Percentiles rank a stretch among this genome's conserved stretches.
These are phyloP conservation scores for Rhodotorula toruloides DNA, from an alignment of 768 basidiomycete species.

Conservation along the genomic window DNA sequence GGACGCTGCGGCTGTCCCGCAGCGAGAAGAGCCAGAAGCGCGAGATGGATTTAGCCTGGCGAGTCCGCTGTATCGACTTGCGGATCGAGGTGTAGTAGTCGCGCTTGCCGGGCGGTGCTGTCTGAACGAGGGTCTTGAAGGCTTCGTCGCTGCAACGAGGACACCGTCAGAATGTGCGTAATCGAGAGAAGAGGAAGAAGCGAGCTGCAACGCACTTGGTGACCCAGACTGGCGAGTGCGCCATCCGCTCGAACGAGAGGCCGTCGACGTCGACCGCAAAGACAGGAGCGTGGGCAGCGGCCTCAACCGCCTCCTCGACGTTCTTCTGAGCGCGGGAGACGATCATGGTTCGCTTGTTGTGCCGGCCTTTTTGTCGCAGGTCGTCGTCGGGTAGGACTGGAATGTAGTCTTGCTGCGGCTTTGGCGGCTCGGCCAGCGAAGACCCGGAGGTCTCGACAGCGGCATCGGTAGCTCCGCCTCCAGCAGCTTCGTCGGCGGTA, in stretches of 20 bases:
- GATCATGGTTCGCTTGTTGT: constrained; percentile 31
- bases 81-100: constrained; percentile 33
- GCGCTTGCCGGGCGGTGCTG: constrained; percentile 30
- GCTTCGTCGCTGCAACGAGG: constrained; percentile 34
- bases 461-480: constrained; percentile 4
- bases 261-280: constrained; percentile 39
- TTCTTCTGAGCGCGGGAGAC: constrained; percentile 31
- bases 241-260: constrained; percentile 21
- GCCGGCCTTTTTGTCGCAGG: constrained; percentile 29
- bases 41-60: neutral
- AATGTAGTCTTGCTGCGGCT: constrained; percentile 17
- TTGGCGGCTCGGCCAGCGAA: constrained; percentile 13
- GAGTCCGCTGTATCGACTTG: constrained; percentile 17
- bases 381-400: constrained; percentile 32
- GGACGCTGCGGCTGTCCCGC: constrained; percentile 18
- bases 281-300: constrained; percentile 28
- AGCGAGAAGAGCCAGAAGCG: constrained; percentile 37
- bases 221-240: constrained; percentile 30
- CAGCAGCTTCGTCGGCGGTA: constrained; percentile 21
- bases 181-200: neutral
- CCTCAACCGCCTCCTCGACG: constrained; percentile 23
- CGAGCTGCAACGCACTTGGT: constrained; percentile 9
- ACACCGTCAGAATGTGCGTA: too few relatives aligned
- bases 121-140: constrained; percentile 25
- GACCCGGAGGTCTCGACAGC: neutral